Evolutionary conservation across 2,329 filamentous ascomycete species (phyloP).

Genomic region (Pseudocercospora fuligena): DNA sequence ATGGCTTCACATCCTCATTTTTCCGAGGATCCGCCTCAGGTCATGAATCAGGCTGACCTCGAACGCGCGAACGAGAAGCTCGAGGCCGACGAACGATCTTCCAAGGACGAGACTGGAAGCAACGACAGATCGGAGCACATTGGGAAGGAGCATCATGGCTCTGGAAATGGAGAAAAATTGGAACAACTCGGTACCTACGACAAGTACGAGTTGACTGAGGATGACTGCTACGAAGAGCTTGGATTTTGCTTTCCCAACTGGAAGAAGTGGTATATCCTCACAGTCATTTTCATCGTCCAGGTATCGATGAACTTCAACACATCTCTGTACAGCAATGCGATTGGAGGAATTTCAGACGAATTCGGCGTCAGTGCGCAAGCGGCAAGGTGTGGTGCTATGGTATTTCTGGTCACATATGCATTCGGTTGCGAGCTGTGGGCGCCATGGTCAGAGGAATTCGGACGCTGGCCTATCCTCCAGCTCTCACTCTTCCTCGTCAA

Average conservation of each 20-base stretch:
- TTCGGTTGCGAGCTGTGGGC: conserved; percentile 60
- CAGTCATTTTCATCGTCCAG: conserved; percentile 58
- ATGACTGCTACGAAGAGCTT: conserved; percentile 45
- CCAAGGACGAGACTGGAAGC: conserved; percentile 23
- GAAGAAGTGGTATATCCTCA: conserved; percentile 59
- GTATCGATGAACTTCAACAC: conserved; percentile 65
- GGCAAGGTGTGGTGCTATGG: conserved; percentile 54
- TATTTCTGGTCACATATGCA: conserved; percentile 58
- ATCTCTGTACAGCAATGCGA: conserved; percentile 59
- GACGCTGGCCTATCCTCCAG: conserved; percentile 58
- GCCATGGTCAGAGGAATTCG: conserved; percentile 58
- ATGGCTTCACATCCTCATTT: conserved; percentile 32
- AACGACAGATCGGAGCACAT: conserved; percentile 3
- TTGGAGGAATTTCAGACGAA: conserved; percentile 51
- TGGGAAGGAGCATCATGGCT: conserved; percentile 6
- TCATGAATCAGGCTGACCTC: conserved; percentile 36
- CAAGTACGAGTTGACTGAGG: conserved; percentile 48
- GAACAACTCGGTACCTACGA: conserved; percentile 45
- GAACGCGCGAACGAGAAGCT: conserved; percentile 37
- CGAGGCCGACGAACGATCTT: conserved; percentile 25
- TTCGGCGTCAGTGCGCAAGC: conserved; percentile 54
- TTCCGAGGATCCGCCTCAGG: conserved; percentile 35
- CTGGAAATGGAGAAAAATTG: conserved; percentile 29
- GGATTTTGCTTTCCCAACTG: conserved; percentile 51
- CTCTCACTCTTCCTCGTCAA: conserved; percentile 58